Evolutionary conservation across 805 yeast species (phyloP), one percentile per base, ranked within the genome.

Genomic region (Starmerella apicola): DNA sequence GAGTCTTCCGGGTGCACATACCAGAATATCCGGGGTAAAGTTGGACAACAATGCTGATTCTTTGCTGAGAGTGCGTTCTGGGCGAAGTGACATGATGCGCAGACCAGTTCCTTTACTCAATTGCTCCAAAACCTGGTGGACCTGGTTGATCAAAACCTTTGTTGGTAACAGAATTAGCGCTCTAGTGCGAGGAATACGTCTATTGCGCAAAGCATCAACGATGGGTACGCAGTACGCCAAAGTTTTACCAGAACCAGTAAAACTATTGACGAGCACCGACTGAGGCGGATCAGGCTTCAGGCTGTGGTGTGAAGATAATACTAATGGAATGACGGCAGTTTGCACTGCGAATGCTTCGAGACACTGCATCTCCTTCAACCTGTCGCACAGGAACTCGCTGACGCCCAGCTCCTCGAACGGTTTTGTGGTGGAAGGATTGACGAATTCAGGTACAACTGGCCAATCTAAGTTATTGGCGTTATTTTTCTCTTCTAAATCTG

Each of bases 241-340:
- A 0, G 98, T 88, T 56, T 88, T 88, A 53, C 98, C 98, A 0
- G 94, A 81, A 32, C 98, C 98, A 0, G 98, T 88, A 9, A 93
- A 74, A 2, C 98, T 94, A 59, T 88, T 86, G 5, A 88, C 94
- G 33, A 88, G 64, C 16, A 85, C 59, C 59, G 91, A 94, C 1
- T 45, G 57, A 48, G 43, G 45, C 9, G 58, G 52, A 42, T 63
- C 65, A 6, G 65, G 67, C 15, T 55, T 36, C 13, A 55, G 26
- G 4, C 49, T 41, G 19, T 54, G 52, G 26, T 55, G 61, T 51
- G 49, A 68, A 57, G 50, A 68, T 76, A 49, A 57, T 55, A 76
- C 57, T 22, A 68, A 55, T n/a, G 76, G 71, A 39, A 82, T 64
- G 2, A 81, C 81, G 2, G 74, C 69, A 3, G 74, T 62, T 56